Evolutionary conservation across 225 moss, liverwort and hornwort genomes (phyloP).

Genomic region (Sphagnum contortum): DNA sequence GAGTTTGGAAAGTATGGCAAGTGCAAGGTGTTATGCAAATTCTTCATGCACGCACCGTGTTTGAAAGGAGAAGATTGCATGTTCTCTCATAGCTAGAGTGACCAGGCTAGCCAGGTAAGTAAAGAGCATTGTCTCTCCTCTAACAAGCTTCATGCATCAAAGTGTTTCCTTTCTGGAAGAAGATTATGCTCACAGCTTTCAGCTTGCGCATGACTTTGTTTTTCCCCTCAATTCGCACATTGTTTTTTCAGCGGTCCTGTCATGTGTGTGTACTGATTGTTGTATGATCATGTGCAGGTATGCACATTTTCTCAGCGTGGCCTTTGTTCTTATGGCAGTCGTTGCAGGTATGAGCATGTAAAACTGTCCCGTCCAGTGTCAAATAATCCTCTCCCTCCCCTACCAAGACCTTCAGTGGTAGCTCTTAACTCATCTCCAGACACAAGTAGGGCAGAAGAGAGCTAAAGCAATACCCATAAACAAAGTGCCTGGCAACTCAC

Average conservation of each 20-base stretch:
- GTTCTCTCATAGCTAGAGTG: slow-evolving; percentile 91
- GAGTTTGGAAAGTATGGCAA: no score
- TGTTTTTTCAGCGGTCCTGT: not conserved
- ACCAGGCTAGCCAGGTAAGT: slow-evolving; percentile 66
- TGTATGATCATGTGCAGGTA: slow-evolving; percentile 29
- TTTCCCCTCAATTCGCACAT: no score
- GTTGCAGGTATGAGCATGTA: slow-evolving; percentile 87
- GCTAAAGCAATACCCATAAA: slow-evolving; percentile 7
- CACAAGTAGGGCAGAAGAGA: slow-evolving; percentile 7
- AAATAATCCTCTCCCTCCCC: slow-evolving; percentile 5
- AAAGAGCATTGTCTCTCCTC: not conserved
- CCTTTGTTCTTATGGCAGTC: slow-evolving; percentile 72
- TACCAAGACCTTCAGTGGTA: slow-evolving; percentile 23
- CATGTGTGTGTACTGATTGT: not conserved
- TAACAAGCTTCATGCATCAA: not conserved
- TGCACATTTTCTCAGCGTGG: slow-evolving; percentile 89
- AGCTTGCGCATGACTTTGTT: no score
- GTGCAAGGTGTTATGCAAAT: slow-evolving; percentile 83
- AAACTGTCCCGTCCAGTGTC: slow-evolving; percentile 28
- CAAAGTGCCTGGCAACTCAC: slow-evolving; percentile 15
- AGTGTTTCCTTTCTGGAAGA: not conserved
- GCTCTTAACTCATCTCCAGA: slow-evolving; percentile 16
- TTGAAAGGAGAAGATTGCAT: slow-evolving; percentile 72
- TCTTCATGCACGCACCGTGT: slow-evolving; percentile 91
- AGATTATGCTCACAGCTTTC: no score